These are phyloP conservation scores for Talaromyces islandicus DNA, from an alignment of 2,329 filamentous ascomycete genomes.

Conservation along the genomic window DNA sequence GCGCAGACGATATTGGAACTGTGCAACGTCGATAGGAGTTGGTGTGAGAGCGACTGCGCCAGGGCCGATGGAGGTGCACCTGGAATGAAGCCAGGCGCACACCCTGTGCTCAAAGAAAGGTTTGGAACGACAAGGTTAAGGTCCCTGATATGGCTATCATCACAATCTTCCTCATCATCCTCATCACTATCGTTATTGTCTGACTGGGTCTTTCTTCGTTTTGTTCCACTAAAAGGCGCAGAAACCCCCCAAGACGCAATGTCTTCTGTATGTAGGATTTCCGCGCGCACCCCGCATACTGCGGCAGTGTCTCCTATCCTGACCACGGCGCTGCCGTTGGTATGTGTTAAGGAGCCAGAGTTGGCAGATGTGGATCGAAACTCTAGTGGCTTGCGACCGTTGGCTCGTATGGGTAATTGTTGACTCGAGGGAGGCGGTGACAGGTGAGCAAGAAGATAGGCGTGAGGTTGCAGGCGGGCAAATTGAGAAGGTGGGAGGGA, in stretches of 20 bases:
- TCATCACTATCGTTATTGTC: conserved; percentile 12
- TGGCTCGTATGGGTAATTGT: conserved; percentile 64
- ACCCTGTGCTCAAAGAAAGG: conserved; percentile 85
- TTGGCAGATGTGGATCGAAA: conserved; percentile 71
- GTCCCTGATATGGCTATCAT: conserved; percentile 42
- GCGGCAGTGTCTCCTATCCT: conserved; percentile 84
- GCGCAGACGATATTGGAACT: conserved; percentile 61
- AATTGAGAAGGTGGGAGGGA: conserved; percentile 64
- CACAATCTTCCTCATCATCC: conserved; percentile 35
- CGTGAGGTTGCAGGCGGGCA: conserved; percentile 80
- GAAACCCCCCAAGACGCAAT: conserved; percentile 54
- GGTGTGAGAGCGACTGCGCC: conserved; percentile 78
- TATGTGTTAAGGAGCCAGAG: conserved; percentile 76
- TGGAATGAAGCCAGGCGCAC: conserved; percentile 76
- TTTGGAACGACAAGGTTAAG: conserved; percentile 81
- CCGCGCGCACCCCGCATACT: conserved; percentile 86
- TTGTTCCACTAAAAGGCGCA: conserved; percentile 30
- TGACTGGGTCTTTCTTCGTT: conserved; percentile 22
- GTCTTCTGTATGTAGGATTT: conserved; percentile 70
- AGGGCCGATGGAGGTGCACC: conserved; percentile 72
- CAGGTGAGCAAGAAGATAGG: conserved; percentile 86
- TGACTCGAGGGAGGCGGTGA: conserved; percentile 48
- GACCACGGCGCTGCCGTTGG: conserved; percentile 83
- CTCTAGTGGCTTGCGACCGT: conserved; percentile 66
- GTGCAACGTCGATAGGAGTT: conserved; percentile 71